phyloP scores from a whole-genome alignment of 345 rosid genomes.

The Psidium guajava region DNA sequence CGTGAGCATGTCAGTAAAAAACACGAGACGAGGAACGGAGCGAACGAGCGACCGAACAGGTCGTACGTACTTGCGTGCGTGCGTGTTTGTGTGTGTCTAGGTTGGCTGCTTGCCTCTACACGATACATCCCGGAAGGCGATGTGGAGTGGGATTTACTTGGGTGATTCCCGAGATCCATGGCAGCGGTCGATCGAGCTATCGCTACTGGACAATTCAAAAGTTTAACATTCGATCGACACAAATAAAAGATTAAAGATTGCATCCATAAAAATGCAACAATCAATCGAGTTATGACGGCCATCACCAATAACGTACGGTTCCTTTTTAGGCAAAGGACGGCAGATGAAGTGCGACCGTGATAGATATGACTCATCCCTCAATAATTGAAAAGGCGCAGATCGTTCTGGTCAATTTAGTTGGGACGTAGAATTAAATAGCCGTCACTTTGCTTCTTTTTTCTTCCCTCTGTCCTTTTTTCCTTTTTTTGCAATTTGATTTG shows the following conservation, averaged over 20 bases:
- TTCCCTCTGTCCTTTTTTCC: not conserved
- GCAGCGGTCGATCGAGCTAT: not conserved
- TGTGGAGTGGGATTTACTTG: not conserved
- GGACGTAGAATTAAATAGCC: not conserved
- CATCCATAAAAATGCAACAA: too few relatives aligned
- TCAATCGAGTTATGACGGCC: too few relatives aligned
- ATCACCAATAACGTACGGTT: fast-evolving
- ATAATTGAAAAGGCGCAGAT: not conserved
- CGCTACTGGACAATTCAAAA: too few relatives aligned
- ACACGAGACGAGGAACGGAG: not conserved
- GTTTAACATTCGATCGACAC: too few relatives aligned
- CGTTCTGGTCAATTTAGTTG: not conserved
- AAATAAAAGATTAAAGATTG: too few relatives aligned
- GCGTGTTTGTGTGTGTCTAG: too few relatives aligned
- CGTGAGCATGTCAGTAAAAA: not conserved
- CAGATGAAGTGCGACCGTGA: too few relatives aligned
- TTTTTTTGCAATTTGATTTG: not conserved
- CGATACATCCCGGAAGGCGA: not conserved
- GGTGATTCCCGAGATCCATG: not conserved
- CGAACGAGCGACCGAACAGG: not conserved
- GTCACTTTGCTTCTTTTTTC: not conserved
- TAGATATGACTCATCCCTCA: too few relatives aligned
- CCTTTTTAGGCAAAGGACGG: not conserved
- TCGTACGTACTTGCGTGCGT: too few relatives aligned
- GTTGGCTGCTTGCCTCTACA: too few relatives aligned